A percentile compares a stretch with the other conserved stretches of the same genome.
phyloP scores from a whole-genome alignment of 768 basidiomycete genomes.

The Gymnopilus junonius region DNA sequence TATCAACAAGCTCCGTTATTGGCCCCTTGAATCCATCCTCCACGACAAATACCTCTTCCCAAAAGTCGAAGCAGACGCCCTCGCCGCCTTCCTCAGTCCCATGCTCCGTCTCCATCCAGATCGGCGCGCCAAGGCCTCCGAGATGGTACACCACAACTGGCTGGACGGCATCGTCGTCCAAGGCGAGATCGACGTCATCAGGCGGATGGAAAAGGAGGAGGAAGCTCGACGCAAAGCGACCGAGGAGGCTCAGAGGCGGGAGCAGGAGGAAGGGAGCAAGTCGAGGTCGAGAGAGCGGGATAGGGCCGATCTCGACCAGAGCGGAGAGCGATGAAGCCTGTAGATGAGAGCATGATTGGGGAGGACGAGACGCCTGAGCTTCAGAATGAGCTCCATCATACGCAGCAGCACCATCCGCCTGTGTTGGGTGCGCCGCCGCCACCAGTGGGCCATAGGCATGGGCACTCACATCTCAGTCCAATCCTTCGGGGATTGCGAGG shows the following conservation, averaged over 20 bases:
- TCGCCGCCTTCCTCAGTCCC: conserved; percentile 81
- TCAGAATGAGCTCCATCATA: background rate
- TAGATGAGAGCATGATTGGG: conserved; percentile 50
- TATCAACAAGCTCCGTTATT: conserved; percentile 92
- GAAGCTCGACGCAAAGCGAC: conserved; percentile 43
- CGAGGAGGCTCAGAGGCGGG: conserved; percentile 44
- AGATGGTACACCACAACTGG: conserved; percentile 88
- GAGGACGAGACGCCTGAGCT: background rate
- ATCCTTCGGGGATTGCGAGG: conserved; percentile 19
- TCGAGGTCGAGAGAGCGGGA: conserved; percentile 26
- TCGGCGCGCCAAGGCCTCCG: conserved; percentile 85
- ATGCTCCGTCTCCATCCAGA: conserved; percentile 93
- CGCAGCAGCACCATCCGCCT: conserved; percentile 17
- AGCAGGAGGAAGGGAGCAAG: conserved; percentile 1
- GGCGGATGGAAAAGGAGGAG: conserved; percentile 52
- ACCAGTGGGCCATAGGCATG: background rate
- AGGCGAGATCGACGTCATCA: conserved; percentile 86
- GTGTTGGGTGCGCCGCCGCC: conserved; percentile 24
- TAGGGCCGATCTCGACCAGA: conserved; percentile 46
- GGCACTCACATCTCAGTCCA: background rate
- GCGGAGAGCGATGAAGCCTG: conserved; percentile 75
- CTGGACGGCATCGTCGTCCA: conserved; percentile 84
- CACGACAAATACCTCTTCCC: conserved; percentile 98
- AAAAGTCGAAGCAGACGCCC: conserved; percentile 75
- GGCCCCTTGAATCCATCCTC: conserved; percentile 81